phyloP scores from a whole-genome alignment of 2,329 filamentous ascomycete genomes.

The Talaromyces funiculosus region DNA sequence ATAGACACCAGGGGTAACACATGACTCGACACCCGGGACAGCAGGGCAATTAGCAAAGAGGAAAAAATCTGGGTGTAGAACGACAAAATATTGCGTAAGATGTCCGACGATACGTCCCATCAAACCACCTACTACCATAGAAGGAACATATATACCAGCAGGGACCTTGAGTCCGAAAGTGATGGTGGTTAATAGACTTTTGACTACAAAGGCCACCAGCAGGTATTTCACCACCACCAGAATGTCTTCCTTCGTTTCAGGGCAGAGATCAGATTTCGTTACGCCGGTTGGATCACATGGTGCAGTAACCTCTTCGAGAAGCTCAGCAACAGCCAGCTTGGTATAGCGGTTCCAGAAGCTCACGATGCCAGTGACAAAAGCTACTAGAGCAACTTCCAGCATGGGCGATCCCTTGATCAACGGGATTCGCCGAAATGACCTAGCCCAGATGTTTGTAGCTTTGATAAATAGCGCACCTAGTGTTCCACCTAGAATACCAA shows the following conservation, averaged over 20 bases:
- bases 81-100: slow-evolving; percentile 71
- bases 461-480: slow-evolving; percentile 94
- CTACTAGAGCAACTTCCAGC: slow-evolving; percentile 82
- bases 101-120: slow-evolving; percentile 87
- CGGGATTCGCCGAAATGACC: slow-evolving; percentile 73
- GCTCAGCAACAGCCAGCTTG: slow-evolving; percentile 80
- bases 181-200: slow-evolving; percentile 78
- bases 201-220: slow-evolving; percentile 76
- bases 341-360: slow-evolving; percentile 94
- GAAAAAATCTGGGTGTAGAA: slow-evolving; percentile 64
- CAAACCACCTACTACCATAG: slow-evolving; percentile 95
- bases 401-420: slow-evolving; percentile 78
- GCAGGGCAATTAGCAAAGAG: slow-evolving; percentile 71
- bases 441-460: slow-evolving; percentile 83
- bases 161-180: slow-evolving; percentile 97
- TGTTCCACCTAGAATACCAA: slow-evolving; percentile 78
- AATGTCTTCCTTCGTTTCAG: slow-evolving; percentile 64
- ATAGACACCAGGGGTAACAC: slow-evolving; percentile 95
- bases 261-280: slow-evolving; percentile 72
- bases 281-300: slow-evolving; percentile 68
- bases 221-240: slow-evolving; percentile 67
- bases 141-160: slow-evolving; percentile 94
- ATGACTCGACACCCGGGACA: slow-evolving; percentile 64
- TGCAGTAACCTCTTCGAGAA: slow-evolving; percentile 83
- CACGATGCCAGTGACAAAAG: slow-evolving; percentile 72